Evolutionary conservation across 2,329 filamentous ascomycete species (phyloP).

Genomic region (Penicillium nordicum): DNA sequence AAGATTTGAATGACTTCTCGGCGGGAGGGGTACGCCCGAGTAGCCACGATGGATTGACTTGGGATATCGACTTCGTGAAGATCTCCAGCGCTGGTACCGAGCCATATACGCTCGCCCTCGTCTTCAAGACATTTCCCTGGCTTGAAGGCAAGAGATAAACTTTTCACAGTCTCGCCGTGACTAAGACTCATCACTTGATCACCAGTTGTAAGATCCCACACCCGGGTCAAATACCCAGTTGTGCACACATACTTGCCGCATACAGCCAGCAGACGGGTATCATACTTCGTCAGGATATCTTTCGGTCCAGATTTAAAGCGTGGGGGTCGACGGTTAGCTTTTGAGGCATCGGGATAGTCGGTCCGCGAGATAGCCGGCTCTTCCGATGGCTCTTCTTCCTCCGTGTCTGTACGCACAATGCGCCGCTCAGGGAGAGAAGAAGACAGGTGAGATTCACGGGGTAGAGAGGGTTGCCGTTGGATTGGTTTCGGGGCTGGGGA

Average conservation of each 20-base stretch:
- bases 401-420: slow-evolving; percentile 41
- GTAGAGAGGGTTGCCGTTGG: slow-evolving; percentile 29
- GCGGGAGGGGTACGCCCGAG: slow-evolving; percentile 70
- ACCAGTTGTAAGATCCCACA: slow-evolving; percentile 82
- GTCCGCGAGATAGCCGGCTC: slow-evolving; percentile 53
- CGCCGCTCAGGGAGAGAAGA: slow-evolving; percentile 23
- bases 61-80: slow-evolving; percentile 82
- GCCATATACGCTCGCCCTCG: slow-evolving; percentile 80
- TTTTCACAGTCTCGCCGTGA: slow-evolving; percentile 81
- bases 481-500: slow-evolving; percentile 20
- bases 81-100: slow-evolving; percentile 85
- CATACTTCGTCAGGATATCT: slow-evolving; percentile 80
- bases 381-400: slow-evolving; percentile 50
- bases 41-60: slow-evolving; percentile 66
- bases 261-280: slow-evolving; percentile 79
- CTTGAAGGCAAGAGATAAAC: slow-evolving; percentile 80
- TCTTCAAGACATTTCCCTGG: slow-evolving; percentile 72
- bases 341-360: slow-evolving; percentile 79
- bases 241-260: slow-evolving; percentile 86
- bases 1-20: slow-evolving; percentile 80
- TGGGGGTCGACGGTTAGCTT: slow-evolving; percentile 79
- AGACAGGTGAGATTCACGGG: slow-evolving; percentile 24
- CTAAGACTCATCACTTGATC: slow-evolving; percentile 75
- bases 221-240: slow-evolving; percentile 78
- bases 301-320: slow-evolving; percentile 66